Base-by-base conservation (phyloP, 805 yeast genomes). In the Wickerhamiella lipophila region DNA sequence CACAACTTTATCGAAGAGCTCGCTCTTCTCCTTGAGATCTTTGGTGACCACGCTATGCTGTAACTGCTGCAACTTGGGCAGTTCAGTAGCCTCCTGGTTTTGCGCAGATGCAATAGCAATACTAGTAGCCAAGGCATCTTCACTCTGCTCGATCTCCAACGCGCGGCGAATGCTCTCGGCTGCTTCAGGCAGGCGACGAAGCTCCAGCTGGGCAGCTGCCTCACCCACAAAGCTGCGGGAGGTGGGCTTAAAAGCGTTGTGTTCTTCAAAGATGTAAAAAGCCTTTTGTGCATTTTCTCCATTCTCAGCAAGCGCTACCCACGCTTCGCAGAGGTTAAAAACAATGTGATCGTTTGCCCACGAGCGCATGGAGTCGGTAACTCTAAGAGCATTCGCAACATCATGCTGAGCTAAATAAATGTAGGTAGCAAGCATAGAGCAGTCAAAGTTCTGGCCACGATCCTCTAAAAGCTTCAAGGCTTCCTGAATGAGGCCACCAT, bases 121-220 rank as follows among this genome's bases (percentile, higher is more conserved):
- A 59, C 78, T 73, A 60, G 81, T 78, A 42, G 86, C 83, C 52
- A 72, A 65, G 34, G 66, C 69, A 15, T 66, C 67, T 27, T 68
- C 64, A 32, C 63, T 56, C 65, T 56, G 15, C 1, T 62, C 69
- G 41, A 67, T 61, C 52, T 66, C 68, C n/a, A 69, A 66, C n/a
- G 75, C 71, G 29, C 68, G 60, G 36, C 54, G 44, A 25, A 69
- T 49, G 11, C 66, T 69, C 53, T 83, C 84, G 51, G 75, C 74
- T 8, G 95, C 88, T 66, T 89, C 96, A 2, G 88, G 89, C 49
- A 77, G 69, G 59, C 88, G 83, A 46, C 79, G 77, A 62, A 86
- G 74, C 67, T 84, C 86, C 57, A 88, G 66, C 53, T 88, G 86
- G 52, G 87, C 71, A 9, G 79, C 81, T 40, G 86, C 73, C 59